These are phyloP conservation scores for Chrysanthemum makinoi DNA, from an alignment of 129 eudicot genomes.

Conservation along the genomic window DNA sequence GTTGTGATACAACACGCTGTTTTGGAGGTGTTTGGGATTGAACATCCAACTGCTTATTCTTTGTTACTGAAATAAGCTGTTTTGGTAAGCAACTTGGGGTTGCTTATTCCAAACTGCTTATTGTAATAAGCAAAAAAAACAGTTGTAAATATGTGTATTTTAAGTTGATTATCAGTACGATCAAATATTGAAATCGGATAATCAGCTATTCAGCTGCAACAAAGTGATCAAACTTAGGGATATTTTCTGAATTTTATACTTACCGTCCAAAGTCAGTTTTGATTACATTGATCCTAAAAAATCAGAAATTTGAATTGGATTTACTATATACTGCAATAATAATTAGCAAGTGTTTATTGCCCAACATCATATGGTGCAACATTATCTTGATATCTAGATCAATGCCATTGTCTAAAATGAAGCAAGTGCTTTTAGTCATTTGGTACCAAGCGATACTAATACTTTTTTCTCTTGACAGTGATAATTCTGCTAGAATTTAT, in stretches of 20 bases:
- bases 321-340: background rate
- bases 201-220: background rate
- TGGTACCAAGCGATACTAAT: conserved; percentile 2
- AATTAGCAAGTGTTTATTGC: background rate
- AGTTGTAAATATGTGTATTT: too few species aligned
- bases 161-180: too few species aligned
- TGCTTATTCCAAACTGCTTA: too few species aligned
- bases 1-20: too few species aligned
- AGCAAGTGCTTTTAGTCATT: conserved; percentile 2
- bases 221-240: conserved; percentile 5
- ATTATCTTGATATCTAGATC: background rate
- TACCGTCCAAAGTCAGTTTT: background rate
- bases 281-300: background rate
- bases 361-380: background rate
- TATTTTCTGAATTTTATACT: background rate
- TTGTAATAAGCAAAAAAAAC: too few species aligned
- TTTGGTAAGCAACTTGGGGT: too few species aligned
- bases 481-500: conserved; percentile 37
- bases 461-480: conserved; percentile 35
- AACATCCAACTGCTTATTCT: too few species aligned
- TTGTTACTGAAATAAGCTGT: too few species aligned
- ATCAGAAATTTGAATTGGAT: background rate
- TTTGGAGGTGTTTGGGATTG: too few species aligned
- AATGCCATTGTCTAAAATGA: conserved; percentile 4
- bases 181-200: too few species aligned